Evolutionary conservation across 176 grass and related monocot genomes (phyloP), one percentile per base, ranked within the genome.

Genomic region (Musa acuminata): DNA sequence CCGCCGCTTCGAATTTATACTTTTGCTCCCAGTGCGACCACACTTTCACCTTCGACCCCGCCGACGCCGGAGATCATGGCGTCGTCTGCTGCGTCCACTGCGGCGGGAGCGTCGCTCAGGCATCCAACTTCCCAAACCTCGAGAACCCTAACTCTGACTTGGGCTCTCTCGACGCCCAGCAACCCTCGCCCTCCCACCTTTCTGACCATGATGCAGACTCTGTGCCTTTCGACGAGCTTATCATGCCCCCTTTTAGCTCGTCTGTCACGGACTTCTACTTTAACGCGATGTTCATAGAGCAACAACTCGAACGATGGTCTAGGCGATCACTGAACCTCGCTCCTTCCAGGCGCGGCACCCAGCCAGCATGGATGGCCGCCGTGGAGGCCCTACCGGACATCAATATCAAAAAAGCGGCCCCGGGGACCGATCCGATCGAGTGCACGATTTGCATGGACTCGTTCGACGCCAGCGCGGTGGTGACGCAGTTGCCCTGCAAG

Each of bases 401-500:
- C 3, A 77, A 86, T 23, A 87, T 96, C 43, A 83, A 87, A 0
- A 74, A 83, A 12, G 48, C 77, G 22, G 85, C 87, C 83, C 80
- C 92, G 2, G 73, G 72, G 29, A 69, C 85, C 1, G 87, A 96
- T 1, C 83, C 83, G 2, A 83, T 89, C 0, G 86, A 96, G 63
- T 96, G 92, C 19, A 87, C 92, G 7, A 87, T 96, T 24, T 96
- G 92, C 83, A 96, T 89, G 85, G 92, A 96, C 48, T 80, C 86
- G 75, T 90, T 96, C 75, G 91, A 90, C 12, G 78, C 79, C 29
- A 89, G 92, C 13, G 89, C 83, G 52, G 79, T 74, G 77, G 92
- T 87, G 17, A 96, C 92, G 79, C 89, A 96, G 92, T 92, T 96
- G 85, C 92, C 92, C 35, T 96, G 92, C 78, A 96, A 92, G 73